Conservation (phyloP, 2,329 filamentous ascomycete species). For the Fusarium buharicum region DNA sequence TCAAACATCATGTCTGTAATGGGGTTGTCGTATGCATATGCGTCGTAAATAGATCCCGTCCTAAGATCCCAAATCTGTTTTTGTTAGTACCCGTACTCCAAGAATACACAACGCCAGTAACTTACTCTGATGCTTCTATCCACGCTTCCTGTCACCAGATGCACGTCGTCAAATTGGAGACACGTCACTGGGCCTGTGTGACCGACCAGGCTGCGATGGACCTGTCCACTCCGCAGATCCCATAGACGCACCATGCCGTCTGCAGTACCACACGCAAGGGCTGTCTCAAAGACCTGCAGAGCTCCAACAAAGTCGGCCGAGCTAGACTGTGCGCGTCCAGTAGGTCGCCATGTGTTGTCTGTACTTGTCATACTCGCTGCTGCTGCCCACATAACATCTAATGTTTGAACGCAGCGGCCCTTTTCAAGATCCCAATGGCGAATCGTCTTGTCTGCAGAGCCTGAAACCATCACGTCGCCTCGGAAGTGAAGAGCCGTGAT, state of each 20-base stretch:
- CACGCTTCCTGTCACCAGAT: constrained; percentile 90
- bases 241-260: constrained; percentile 97
- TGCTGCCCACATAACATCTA: constrained; percentile 98
- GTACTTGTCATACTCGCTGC: constrained; percentile 74
- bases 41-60: constrained; percentile 93
- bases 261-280: constrained; percentile 93
- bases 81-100: constrained; percentile 37
- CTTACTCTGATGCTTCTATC: constrained; percentile 94
- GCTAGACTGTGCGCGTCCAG: constrained; percentile 69
- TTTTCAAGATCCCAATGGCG: constrained; percentile 98
- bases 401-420: constrained; percentile 95
- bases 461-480: constrained; percentile 90
- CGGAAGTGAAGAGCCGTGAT: constrained; percentile 93
- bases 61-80: constrained; percentile 97
- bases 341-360: constrained; percentile 77
- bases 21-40: constrained; percentile 92
- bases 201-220: constrained; percentile 94
- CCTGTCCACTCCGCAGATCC: constrained; percentile 96
- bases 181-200: constrained; percentile 95
- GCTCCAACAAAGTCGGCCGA: constrained; percentile 93
- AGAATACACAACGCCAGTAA: constrained; percentile 33
- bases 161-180: constrained; percentile 94
- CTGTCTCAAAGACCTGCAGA: constrained; percentile 94
- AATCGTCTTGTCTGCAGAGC: constrained; percentile 95
- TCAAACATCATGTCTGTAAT: constrained; percentile 99